Base-by-base conservation (phyloP, 148 eudicot genomes). In the Fagopyrum esculentum region DNA sequence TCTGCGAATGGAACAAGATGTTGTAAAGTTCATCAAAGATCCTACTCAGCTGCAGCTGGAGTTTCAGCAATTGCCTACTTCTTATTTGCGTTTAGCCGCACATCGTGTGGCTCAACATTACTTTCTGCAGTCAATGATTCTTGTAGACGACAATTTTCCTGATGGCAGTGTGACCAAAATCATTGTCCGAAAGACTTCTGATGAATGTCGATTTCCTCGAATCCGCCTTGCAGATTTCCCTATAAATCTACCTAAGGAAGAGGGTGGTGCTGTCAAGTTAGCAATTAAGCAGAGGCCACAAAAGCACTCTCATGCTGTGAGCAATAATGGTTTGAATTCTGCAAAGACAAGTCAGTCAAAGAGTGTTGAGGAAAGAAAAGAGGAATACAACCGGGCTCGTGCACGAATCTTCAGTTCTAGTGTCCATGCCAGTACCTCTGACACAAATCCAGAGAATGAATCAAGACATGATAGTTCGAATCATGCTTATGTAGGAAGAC, bases 51-150 rank as follows among this genome's bases (percentile, higher is more conserved):
- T 92, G 77, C 97, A 92, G 73, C 81, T 95, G 83, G 98, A 95
- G 81, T 95, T 92, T 84, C 89, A 90, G 76, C 92, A 92, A 82
- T 88, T 95, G 80, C 99, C 99, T 5, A 95, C 99, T 74, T 95
- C 98, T 66, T 95, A 95, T 77, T 74, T 90, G 69, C 87, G 99
- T 73, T 78, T 95, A 81, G 98, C 98, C 74, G 99, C 94, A 51
- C 99, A 95, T 80, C 99, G 98, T 60, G 92, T 95, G 71, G 99
- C 99, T 61, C 99, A 92, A 74, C 98, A 95, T 78, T 92, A 95
- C 83, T 96, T 89, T 59, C 75, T 95, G 78, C 97, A 92, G 79
- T 95, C 97, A 9, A 92, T 89, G 94, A 92, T 92, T 76, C 75
- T 92, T 68, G 76, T 92, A 75, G 99, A 95, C 78, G 88, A 86